phyloP scores from a whole-genome alignment of 768 basidiomycete species.

The Boletellus ananiceps region DNA sequence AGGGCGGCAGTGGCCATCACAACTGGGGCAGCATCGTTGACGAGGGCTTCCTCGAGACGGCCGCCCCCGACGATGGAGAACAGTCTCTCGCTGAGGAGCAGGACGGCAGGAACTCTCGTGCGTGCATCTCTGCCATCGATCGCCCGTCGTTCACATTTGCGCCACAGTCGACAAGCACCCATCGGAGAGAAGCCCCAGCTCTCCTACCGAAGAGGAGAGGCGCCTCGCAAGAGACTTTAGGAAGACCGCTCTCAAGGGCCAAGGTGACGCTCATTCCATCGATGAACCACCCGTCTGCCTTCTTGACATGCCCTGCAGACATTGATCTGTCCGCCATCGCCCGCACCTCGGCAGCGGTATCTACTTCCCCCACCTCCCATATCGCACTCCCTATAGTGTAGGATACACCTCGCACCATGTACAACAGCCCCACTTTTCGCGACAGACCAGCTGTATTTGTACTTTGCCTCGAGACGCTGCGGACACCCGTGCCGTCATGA shows the following conservation, averaged over 20 bases:
- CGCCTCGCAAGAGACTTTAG: conserved; percentile 62
- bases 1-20: conserved; percentile 75
- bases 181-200: conserved; percentile 38
- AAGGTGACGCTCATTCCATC: conserved; percentile 33
- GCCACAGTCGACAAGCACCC: conserved; percentile 24
- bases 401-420: neutral
- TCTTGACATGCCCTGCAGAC: conserved; percentile 13
- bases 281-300: neutral
- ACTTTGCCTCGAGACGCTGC: conserved; percentile 1
- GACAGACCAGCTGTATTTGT: conserved; percentile 19
- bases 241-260: conserved; percentile 65
- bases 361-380: conserved; percentile 42
- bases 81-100: conserved; percentile 38
- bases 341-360: conserved; percentile 72
- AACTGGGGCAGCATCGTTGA: conserved; percentile 79
- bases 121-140: conserved; percentile 1
- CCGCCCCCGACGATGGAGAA: conserved; percentile 55
- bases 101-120: conserved; percentile 20
- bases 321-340: conserved; percentile 78
- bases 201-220: conserved; percentile 59
- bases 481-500: neutral
- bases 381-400: conserved; percentile 15
- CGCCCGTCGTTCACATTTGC: conserved; percentile 6
- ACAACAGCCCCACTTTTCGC: neutral
- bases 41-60: conserved; percentile 57